Conservation (phyloP, 495 filamentous ascomycete genomes). For the Penicillium waksmanii region DNA sequence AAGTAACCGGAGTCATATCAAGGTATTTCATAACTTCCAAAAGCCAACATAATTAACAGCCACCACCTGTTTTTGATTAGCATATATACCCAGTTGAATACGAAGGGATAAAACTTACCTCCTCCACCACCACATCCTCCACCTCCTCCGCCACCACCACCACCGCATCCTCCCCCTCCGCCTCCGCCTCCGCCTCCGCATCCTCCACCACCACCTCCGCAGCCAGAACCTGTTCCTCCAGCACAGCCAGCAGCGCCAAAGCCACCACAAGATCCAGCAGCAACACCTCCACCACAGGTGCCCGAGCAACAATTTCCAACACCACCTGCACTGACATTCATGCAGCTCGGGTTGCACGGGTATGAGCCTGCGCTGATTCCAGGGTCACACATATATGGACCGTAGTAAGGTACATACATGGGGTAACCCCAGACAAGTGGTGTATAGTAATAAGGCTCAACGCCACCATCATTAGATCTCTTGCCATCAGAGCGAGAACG, state of each 20-base stretch:
- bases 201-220: conserved; percentile 28
- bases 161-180: conserved; percentile 11
- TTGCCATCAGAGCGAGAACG: conserved; percentile 34
- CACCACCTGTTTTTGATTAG: conserved; percentile 8
- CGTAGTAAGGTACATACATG: conserved; percentile 56
- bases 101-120: not conserved
- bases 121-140: conserved; percentile 14
- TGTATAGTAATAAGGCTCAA: conserved; percentile 30
- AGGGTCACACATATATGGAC: conserved; percentile 54
- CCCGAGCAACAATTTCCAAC: conserved; percentile 52
- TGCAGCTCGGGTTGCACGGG: conserved; percentile 49
- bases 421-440: conserved; percentile 51
- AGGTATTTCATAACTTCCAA: not conserved
- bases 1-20: not conserved
- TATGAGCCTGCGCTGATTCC: conserved; percentile 46
- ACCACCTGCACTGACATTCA: conserved; percentile 40
- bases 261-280: conserved; percentile 56
- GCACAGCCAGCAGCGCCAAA: conserved; percentile 41
- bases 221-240: conserved; percentile 24
- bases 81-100: not conserved
- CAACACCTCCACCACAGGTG: conserved; percentile 57
- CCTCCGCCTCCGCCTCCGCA: conserved; percentile 19
- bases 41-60: conserved; percentile 1
- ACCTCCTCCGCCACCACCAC: conserved; percentile 6
- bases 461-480: conserved; percentile 39